Base-by-base conservation (phyloP, 768 basidiomycete species). In the Gelatoporia subvermispora region DNA sequence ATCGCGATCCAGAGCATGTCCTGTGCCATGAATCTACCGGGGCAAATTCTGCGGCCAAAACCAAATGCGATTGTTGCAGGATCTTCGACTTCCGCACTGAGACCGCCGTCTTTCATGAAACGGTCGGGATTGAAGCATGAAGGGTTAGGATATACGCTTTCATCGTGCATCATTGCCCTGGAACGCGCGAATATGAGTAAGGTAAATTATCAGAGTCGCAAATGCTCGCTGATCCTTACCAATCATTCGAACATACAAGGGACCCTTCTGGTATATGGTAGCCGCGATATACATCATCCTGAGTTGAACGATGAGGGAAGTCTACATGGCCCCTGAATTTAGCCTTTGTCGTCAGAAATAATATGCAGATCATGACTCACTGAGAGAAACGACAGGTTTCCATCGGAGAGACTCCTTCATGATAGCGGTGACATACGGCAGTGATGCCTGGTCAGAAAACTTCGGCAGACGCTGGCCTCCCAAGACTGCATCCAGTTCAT, bases 101-200 rank as follows among this genome's bases (percentile, higher is more conserved):
- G 58, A 18, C 68, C 65, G 18, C 71, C 72, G 47, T 75, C 28
- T 13, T 31, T 31, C 28, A 31, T 31, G 63, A 71, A 74, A 40
- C 72, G 64, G 35, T 68, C 68, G 18, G 72, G 72, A 34, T 63
- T 47, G 61, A 70, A 74, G 15, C 52, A 57, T 51, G 60, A 55
- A 1, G 71, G 67, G 24, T 62, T 63, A 5, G 51, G 50, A 45
- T 72, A 74, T 28, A 59, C 60, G 20, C 58, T 52, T 18, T 65
- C 64, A 50, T 74, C 69, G 28, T 70, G 69, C 22, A 72, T 46
- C 31, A 72, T 72, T 9, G 70, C 62, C 70, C 70, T 71, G 45
- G 5, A 5, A 13, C n/a, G 7, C 5, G 28, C 28, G 28, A 7
- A 13, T 5, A 7, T 31, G 28, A 31, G 28, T 31, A 7, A 5